phyloP scores from a whole-genome alignment of 257 asterid species.

The Ocimum tenuiflorum region DNA sequence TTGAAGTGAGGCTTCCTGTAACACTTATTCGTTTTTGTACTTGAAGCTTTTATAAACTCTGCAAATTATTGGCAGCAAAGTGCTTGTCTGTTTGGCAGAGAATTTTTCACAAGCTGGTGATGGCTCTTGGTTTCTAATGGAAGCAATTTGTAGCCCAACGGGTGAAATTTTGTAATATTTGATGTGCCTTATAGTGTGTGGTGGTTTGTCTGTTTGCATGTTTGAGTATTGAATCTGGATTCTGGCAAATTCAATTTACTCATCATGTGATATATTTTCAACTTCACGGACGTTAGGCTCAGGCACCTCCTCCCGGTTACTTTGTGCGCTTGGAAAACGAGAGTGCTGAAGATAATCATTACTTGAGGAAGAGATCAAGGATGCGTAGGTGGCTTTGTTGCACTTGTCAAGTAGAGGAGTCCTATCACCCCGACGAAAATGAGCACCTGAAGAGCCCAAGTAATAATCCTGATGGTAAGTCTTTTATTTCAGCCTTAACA shows the following conservation, averaged over 20 bases:
- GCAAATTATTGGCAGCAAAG: neutral
- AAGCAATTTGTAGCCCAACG: neutral
- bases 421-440: constrained; percentile 51
- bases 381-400: constrained; percentile 95
- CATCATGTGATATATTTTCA: constrained; percentile 6
- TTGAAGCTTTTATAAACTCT: neutral
- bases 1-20: neutral
- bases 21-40: neutral
- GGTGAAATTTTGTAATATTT: neutral
- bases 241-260: neutral
- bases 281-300: constrained; percentile 36
- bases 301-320: constrained; percentile 70
- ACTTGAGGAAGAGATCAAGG: constrained; percentile 54
- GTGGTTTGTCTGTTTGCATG: neutral
- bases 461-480: constrained; percentile 50
- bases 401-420: constrained; percentile 59
- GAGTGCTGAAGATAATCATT: constrained; percentile 43
- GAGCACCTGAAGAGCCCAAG: constrained; percentile 72
- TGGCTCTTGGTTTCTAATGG: neutral
- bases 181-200: constrained; percentile 6
- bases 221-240: neutral
- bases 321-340: constrained; percentile 47
- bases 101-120: neutral
- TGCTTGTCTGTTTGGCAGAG: neutral
- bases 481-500: neutral